phyloP scores from a whole-genome alignment of 1,284 basidiomycete genomes.

The Rhodofomes roseus region DNA sequence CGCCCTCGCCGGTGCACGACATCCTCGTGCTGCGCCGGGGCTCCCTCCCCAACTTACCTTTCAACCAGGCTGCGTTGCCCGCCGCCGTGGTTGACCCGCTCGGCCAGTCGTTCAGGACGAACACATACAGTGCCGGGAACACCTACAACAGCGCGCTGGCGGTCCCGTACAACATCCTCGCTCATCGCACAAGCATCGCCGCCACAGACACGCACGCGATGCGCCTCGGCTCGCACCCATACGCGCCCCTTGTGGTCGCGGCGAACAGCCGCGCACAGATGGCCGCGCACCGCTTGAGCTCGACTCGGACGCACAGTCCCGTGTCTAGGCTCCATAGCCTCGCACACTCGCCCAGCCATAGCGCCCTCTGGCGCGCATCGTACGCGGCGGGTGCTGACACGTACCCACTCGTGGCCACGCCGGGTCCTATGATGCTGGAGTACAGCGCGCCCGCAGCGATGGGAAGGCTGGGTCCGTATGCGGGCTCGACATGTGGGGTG shows the following conservation, averaged over 20 bases:
- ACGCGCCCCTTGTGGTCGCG: slow-evolving; percentile 46
- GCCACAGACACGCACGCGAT: slow-evolving; percentile 48
- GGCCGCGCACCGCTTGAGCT: slow-evolving; percentile 14
- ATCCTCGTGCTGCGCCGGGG: slow-evolving; percentile 16
- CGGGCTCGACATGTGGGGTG: slow-evolving; percentile 45
- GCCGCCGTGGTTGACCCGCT: slow-evolving; percentile 7
- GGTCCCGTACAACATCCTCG: slow-evolving; percentile 15
- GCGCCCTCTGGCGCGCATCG: neutral
- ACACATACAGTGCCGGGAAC: slow-evolving; percentile 31
- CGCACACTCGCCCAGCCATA: slow-evolving; percentile 1
- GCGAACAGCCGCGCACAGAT: slow-evolving; percentile 9
- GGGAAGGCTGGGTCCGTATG: slow-evolving; percentile 33
- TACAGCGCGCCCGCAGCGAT: neutral
- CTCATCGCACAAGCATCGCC: slow-evolving; percentile 16
- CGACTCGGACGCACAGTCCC: slow-evolving; percentile 28
- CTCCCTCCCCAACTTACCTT: slow-evolving; percentile 10
- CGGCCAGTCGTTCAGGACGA: slow-evolving; percentile 16
- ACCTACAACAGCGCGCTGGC: neutral
- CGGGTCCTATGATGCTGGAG: neutral
- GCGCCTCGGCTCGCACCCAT: slow-evolving; percentile 59
- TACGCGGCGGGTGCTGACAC: neutral
- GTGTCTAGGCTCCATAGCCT: slow-evolving; percentile 7
- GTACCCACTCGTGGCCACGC: neutral
- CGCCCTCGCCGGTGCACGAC: slow-evolving; percentile 11
- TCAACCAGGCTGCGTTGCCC: slow-evolving; percentile 8